These are phyloP conservation scores for Lentinula raphanica DNA, from an alignment of 768 basidiomycete genomes.

Conservation along the genomic window DNA sequence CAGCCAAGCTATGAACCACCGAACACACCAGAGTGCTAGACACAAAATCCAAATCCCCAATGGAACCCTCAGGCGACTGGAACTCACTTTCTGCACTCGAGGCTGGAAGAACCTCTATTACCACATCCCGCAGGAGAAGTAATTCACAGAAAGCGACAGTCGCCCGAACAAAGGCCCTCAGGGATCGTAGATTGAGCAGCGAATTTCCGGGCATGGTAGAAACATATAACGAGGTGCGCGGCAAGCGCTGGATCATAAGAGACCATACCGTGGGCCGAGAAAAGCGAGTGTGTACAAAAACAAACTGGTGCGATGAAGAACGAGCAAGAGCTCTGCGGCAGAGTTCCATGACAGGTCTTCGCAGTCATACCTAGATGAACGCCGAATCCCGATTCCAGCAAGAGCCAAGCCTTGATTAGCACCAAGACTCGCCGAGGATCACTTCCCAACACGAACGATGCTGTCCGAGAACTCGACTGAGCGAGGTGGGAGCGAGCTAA, in stretches of 20 bases:
- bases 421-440: background rate
- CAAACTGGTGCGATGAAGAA: slow-evolving; percentile 5
- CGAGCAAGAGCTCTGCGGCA: background rate
- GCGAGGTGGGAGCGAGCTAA: background rate
- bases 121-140: slow-evolving; percentile 1
- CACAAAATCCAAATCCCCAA: background rate
- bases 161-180: background rate
- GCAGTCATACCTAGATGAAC: background rate
- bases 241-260: background rate
- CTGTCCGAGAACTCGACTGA: background rate
- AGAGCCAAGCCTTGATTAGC: background rate
- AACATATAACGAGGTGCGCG: background rate
- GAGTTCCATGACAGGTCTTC: background rate
- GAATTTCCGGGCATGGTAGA: background rate
- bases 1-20: background rate
- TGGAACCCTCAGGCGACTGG: background rate
- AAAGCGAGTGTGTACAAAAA: background rate
- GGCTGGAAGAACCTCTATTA: slow-evolving; percentile 6
- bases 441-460: slow-evolving; percentile 1
- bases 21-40: background rate
- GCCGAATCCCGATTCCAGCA: background rate
- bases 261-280: background rate
- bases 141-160: background rate
- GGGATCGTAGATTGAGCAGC: background rate
- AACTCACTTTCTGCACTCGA: slow-evolving; percentile 1